Evolutionary conservation across 106 monocot species (phyloP), one percentile per base, ranked within the genome.

Genomic region (Dendrobium chrysotoxum): DNA sequence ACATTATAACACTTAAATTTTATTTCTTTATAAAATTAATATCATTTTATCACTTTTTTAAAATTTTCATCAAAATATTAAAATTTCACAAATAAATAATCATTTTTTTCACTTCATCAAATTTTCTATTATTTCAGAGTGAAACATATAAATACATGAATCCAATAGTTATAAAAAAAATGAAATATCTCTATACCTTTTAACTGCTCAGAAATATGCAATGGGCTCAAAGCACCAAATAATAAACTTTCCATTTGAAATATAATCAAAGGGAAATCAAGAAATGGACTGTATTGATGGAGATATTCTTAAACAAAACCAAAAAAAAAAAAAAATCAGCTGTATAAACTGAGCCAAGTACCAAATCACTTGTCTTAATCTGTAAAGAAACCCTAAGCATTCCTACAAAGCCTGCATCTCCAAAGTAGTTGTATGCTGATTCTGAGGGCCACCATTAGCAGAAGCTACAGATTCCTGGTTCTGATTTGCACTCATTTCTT

Each of bases 371-470:
- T 53, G 12, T 53, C 18, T 64, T 1, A 23, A 26, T 64, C 64
- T 38, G 71, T 71, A 35, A 75, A 42, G n/a, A 21, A 75, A 75
- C 23, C 38, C 42, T 7, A 31, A 28, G 38, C 53, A 79, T 44
- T 50, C 50, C 80, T 88, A 90, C 66, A 95, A 75, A 77, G 91
- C 79, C 20, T 86, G 85, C 83, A 95, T 92, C 67, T 91, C 87
- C 81, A 92, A 70, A 55, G 53, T 83, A 40, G 61, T 82, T 8
- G 74, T 41, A 55, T 87, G 81, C 76, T 86, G 77, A 21, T 77
- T 80, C 61, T 80, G 61, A 30, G 78, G 64, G 57, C 28, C 75
- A 31, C 82, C 91, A 78, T 64, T 76, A 50, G 81, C 84, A 75
- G 85, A 47, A 18, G 47, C 47, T 11, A 47, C 42, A 4, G 85